phyloP scores from a whole-genome alignment of 2,329 filamentous ascomycete genomes.

The Podosphaera xanthii region DNA sequence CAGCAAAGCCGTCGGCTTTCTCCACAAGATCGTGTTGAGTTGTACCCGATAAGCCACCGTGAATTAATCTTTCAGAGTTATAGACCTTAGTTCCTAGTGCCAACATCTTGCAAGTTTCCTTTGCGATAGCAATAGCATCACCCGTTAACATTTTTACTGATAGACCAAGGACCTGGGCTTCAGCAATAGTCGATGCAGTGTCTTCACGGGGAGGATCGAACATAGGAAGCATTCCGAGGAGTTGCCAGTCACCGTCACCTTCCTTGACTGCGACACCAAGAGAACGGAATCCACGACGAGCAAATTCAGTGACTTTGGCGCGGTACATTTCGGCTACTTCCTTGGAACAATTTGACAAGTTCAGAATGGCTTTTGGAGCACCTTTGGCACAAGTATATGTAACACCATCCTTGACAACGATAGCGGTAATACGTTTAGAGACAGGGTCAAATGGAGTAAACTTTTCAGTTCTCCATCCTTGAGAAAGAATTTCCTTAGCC shows the following conservation, averaged over 20 bases:
- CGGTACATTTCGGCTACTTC: slow-evolving; percentile 44
- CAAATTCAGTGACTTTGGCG: slow-evolving; percentile 52
- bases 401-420: slow-evolving; percentile 46
- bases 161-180: slow-evolving; percentile 54
- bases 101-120: slow-evolving; percentile 67
- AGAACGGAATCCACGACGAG: slow-evolving; percentile 58
- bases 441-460: slow-evolving; percentile 61
- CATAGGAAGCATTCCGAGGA: slow-evolving; percentile 58
- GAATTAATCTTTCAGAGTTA: slow-evolving; percentile 56
- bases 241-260: slow-evolving; percentile 46
- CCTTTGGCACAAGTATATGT: slow-evolving; percentile 55
- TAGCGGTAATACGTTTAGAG: slow-evolving; percentile 54
- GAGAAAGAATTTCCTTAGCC: slow-evolving; percentile 50
- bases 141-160: slow-evolving; percentile 66
- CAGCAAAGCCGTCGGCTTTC: slow-evolving; percentile 83
- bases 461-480: slow-evolving; percentile 56
- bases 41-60: slow-evolving; percentile 50
- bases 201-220: slow-evolving; percentile 62
- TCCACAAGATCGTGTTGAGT: slow-evolving; percentile 58
- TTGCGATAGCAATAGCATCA: slow-evolving; percentile 58
- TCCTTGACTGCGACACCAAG: slow-evolving; percentile 61
- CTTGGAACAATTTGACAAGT: slow-evolving; percentile 42
- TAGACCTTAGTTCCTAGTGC: slow-evolving; percentile 61
- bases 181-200: slow-evolving; percentile 55
- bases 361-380: slow-evolving; percentile 52